Evolutionary conservation across 805 yeast genomes (phyloP), one percentile per base, ranked within the genome.

Genomic region (Metschnikowia cerradonensis): DNA sequence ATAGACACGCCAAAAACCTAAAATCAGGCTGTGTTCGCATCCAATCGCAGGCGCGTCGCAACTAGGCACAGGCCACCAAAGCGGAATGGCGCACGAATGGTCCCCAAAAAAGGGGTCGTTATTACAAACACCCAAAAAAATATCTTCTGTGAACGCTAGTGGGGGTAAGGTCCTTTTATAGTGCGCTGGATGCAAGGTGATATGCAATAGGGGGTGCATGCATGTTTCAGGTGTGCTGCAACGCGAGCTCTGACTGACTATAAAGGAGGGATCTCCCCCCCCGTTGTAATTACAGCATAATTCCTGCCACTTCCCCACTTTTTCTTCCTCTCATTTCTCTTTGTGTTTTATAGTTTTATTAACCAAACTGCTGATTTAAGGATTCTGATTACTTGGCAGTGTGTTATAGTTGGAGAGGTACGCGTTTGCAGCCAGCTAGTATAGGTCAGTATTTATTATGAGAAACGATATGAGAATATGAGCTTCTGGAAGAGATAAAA

Each of bases 121-220:
- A 26, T 26, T 8, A 26, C 11, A 26, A 26, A 4, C 30, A 26
- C 26, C 10, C 15, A 20, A 14, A 38, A 37, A 17, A 5, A 17
- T n/a, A 5, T 1, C 38, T 5, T n/a, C 8, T 37, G 4, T 6
- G 13, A 17, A 37, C 13, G 6, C 6, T 22, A 6, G 41, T 15
- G 41, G 41, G 26, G 26, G 3, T 0, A 5, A 2, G 4, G 35
- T 1, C 23, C 14, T 17, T 33, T 42, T 42, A 42, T 42, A 23
- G 33, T 20, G 38, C 32, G 31, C 38, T 17, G 45, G 30, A 6
- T 23, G 17, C 45, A 20, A 32, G 33, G n/a, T 3, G 20, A 32
- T 32, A 20, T 42, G 38, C 38, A 42, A 20, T 33, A 42, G 38
- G 45, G 45, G 45, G 38, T 33, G 45, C 45, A 42, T 42, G 45